These are phyloP conservation scores for Scortechinia acanthostroma DNA, from an alignment of 2,329 filamentous ascomycete genomes.

Conservation along the genomic window DNA sequence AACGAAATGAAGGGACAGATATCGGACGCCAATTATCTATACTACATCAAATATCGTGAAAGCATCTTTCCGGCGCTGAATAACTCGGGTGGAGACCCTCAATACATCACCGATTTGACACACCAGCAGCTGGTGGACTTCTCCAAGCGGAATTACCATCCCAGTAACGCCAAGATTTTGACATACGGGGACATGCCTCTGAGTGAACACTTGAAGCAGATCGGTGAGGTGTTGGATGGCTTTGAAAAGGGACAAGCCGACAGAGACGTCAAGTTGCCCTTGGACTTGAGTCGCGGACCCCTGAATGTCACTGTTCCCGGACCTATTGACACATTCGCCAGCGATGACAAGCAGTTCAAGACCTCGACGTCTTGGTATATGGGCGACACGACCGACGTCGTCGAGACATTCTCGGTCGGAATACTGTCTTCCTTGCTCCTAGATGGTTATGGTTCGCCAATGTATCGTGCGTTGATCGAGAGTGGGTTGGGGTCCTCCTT, in stretches of 20 bases:
- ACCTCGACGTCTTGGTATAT: slow-evolving; percentile 68
- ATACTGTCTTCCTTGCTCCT: slow-evolving; percentile 59
- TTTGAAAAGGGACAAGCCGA: slow-evolving; percentile 54
- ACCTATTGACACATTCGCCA: slow-evolving; percentile 60
- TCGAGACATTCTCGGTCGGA: slow-evolving; percentile 61
- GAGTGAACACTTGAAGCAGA: slow-evolving; percentile 50
- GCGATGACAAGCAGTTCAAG: slow-evolving; percentile 62
- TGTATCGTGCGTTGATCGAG: slow-evolving; percentile 64
- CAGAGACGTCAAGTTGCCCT: slow-evolving; percentile 52
- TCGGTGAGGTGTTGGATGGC: slow-evolving; percentile 46
- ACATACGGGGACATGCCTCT: slow-evolving; percentile 69
- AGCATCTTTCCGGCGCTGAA: slow-evolving; percentile 65
- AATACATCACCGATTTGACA: slow-evolving; percentile 68
- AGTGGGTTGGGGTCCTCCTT: slow-evolving; percentile 65
- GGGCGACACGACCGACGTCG: slow-evolving; percentile 54
- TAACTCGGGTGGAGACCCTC: slow-evolving; percentile 69
- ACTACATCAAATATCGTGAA: slow-evolving; percentile 66
- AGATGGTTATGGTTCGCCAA: slow-evolving; percentile 66
- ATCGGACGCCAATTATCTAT: slow-evolving; percentile 69
- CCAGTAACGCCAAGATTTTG: slow-evolving; percentile 67
- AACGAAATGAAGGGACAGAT: slow-evolving; percentile 79
- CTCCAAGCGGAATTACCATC: slow-evolving; percentile 66
- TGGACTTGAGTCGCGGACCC: slow-evolving; percentile 44
- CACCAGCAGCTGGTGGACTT: slow-evolving; percentile 63
- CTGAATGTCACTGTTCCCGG: slow-evolving; percentile 50